Evolutionary conservation across 2,329 filamentous ascomycete genomes (phyloP), one percentile per base, ranked within the genome.

Genomic region (Colletotrichum incanum): DNA sequence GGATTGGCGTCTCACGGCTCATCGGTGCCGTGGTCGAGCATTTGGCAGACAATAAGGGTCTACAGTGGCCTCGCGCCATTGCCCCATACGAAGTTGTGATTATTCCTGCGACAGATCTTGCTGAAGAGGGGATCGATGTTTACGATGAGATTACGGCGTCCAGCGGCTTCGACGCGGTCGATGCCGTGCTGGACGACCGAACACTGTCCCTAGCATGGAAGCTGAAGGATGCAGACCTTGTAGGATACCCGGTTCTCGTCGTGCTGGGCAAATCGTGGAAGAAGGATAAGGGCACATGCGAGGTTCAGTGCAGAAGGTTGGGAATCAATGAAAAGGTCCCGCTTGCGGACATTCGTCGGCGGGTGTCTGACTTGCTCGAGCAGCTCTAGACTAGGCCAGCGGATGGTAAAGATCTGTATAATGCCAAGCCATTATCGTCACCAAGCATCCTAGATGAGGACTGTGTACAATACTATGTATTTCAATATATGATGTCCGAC

Each of bases 1-100:
- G 96, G 0, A 97, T 99, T 73, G 96, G 96, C 1, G 91, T 99
- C 23, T 97, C 95, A 6, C 92, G 96, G 55, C 91, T 99, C 76
- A 92, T 99, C 73, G 95, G 93, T 11, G 94, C 96, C 1, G 90
- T 96, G 0, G 95, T 95, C 1, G 92, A 96, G 74, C 88, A 92
- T 49, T 85, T 94, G 12, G 87, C 91, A 0, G 94, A 97, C 75
- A 79, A 87, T 3, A 89, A 85, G 78, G 96, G 95, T 0, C 86
- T 98, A 9, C 94, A 94, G 77, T 99, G 96, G 96, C 96, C 96
- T 0, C 87, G 92, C 7, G 91, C 86, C 12, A 95, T 98, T 74
- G 94, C 96, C 2, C 96, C 96, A 0, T 98, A 93, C 77, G 92
- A 96, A 76, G 91, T 91, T 0, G 86, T 92, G 14, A 83, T 98